Evolutionary conservation across 257 asterid genomes (phyloP).

Genomic region (Handroanthus guayacan): DNA sequence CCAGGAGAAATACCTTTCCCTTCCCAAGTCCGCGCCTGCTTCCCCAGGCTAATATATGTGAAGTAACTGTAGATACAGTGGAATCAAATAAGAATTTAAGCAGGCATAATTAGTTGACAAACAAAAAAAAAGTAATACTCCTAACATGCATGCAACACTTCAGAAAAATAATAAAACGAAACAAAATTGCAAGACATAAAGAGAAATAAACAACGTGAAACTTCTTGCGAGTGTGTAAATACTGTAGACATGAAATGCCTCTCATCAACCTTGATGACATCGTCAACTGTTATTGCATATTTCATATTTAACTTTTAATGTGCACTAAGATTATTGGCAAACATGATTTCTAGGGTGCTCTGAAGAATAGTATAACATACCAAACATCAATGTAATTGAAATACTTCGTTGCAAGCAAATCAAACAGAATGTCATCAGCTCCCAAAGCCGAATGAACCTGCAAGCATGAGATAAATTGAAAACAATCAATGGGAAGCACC

Average conservation of each 20-base stretch:
- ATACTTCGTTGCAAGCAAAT: slow-evolving; percentile 72
- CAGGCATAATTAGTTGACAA: not conserved
- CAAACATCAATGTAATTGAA: slow-evolving; percentile 80
- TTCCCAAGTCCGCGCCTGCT: slow-evolving; percentile 66
- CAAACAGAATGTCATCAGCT: slow-evolving; percentile 58
- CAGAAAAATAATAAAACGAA: not conserved
- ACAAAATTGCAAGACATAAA: not conserved
- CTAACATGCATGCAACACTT: not conserved
- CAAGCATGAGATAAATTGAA: slow-evolving; percentile 26
- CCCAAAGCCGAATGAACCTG: slow-evolving; percentile 68
- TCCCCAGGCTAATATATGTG: slow-evolving; percentile 77
- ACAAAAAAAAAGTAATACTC: not conserved
- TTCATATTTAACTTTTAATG: not conserved
- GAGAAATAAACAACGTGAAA: not conserved
- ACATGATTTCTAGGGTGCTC: slow-evolving; percentile 8
- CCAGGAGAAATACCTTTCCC: slow-evolving; percentile 50
- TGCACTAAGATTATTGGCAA: not conserved
- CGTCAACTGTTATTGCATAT: not conserved
- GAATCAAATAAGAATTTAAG: slow-evolving; percentile 20
- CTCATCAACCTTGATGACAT: not conserved
- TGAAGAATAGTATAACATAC: slow-evolving; percentile 49
- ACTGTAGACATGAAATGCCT: slow-evolving; percentile 10
- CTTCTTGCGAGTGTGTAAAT: not conserved
- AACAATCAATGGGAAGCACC: slow-evolving; percentile 7
- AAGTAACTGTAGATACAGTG: slow-evolving; percentile 62